Evolutionary conservation across 1,284 basidiomycete genomes (phyloP), one percentile per base, ranked within the genome.

Genomic region (Acaromyces ingoldii): DNA sequence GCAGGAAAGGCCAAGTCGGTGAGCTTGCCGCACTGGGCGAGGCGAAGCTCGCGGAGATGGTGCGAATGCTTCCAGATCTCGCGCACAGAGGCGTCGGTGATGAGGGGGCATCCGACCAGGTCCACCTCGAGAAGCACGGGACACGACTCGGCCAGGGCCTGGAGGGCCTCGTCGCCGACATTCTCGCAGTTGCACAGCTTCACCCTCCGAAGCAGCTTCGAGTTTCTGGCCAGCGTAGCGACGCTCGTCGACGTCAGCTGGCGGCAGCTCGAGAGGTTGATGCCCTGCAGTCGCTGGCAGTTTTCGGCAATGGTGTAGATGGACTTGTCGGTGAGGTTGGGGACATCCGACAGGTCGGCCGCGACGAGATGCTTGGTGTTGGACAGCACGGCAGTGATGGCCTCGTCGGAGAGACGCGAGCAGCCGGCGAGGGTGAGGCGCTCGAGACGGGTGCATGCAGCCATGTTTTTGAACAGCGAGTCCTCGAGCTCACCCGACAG

Each of bases 101-200:
- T 82, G 50, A 81, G 81, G 53, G 83, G 81, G 77, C 91, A 92
- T 58, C 85, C 82, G 66, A 90, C 86, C 60, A 98, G 83, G 77
- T 98, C 95, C 62, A 96, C 85, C 77, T 99, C 95, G 49, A 98
- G 82, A 17, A 99, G 81, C 31, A 91, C 81, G 0, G 89, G 88
- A 70, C 92, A 96, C 6, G 81, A 37, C 36, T 56, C 42, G 3
- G 67, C 59, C 21, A 75, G 50, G 3, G 64, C 60, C 6, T 58
- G 30, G 17, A 75, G 46, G 22, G 67, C 69, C 26, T 57, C 54
- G 40, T 69, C 66, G 44, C 60, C 64, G 7, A 75, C 40, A 24
- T 53, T 53, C 25, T 58, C 61, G 42, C 71, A 74, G 15, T 58
- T 58, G 49, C 61, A 68, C 25, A 74, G 60, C 57, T 75, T 75